Percentiles rank a stretch among this genome's conserved stretches.
phyloP scores from a whole-genome alignment of 805 yeast genomes.

The Candida dendrica region DNA sequence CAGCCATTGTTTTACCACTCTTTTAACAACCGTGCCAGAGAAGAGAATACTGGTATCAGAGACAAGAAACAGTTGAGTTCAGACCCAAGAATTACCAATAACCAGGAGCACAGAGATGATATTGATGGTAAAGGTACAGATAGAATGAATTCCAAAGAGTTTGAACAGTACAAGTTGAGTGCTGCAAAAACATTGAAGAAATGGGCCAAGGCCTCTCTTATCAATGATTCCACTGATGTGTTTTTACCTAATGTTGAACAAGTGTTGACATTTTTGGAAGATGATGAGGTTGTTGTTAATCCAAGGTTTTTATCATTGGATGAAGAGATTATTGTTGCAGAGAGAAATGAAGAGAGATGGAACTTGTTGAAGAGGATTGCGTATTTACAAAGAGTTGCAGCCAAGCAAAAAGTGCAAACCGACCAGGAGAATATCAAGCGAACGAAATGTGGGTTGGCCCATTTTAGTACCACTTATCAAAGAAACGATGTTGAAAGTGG shows the following conservation, averaged over 20 bases:
- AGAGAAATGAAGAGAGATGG: conserved; percentile 57
- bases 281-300: conserved; percentile 29
- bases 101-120: conserved; percentile 57
- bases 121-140: conserved; percentile 76
- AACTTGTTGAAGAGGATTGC: conserved; percentile 61
- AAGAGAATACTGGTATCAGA: conserved; percentile 75
- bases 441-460: conserved; percentile 12
- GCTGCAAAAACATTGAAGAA: conserved; percentile 49
- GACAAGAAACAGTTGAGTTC: conserved; percentile 76
- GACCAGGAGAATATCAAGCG: conserved; percentile 34
- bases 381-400: conserved; percentile 60
- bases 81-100: conserved; percentile 74
- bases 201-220: conserved; percentile 43
- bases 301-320: conserved; percentile 25
- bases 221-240: conserved; percentile 25
- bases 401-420: conserved; percentile 35
- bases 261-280: conserved; percentile 47
- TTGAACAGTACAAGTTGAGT: conserved; percentile 41
- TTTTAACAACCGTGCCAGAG: conserved; percentile 86
- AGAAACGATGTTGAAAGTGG: neutral
- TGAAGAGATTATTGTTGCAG: conserved; percentile 30
- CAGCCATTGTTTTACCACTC: conserved; percentile 34
- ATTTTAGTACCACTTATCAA: neutral
- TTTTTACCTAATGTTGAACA: conserved; percentile 54
- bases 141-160: conserved; percentile 39